A percentile compares a stretch with the other conserved stretches of the same genome.
These are phyloP conservation scores for Gypsophila paniculata DNA, from an alignment of 179 eudicot species.

Conservation along the genomic window DNA sequence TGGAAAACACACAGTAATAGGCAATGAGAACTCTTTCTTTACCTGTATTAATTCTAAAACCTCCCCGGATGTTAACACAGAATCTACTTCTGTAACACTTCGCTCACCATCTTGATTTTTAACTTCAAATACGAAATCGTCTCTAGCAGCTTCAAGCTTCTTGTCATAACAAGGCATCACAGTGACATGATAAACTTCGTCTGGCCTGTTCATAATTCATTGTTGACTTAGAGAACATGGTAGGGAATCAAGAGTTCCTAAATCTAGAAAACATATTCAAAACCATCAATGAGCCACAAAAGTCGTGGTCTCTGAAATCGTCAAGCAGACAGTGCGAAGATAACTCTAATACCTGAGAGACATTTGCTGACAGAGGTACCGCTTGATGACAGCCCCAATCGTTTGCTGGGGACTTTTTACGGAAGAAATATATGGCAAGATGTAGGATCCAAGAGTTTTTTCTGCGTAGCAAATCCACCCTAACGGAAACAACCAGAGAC, in stretches of 20 bases:
- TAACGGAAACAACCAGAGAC: conserved; percentile 26
- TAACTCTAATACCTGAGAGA: conserved; percentile 46
- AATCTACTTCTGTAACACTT: conserved; percentile 71
- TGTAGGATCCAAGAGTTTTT: conserved; percentile 89
- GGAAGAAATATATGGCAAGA: conserved; percentile 87
- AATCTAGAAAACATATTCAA: background rate
- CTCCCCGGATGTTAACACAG: conserved; percentile 95
- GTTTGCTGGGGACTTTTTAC: conserved; percentile 98
- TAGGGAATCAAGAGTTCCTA: conserved; percentile 15
- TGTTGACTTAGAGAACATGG: conserved; percentile 21
- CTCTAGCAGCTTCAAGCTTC: conserved; percentile 96
- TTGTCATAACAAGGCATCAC: conserved; percentile 99
- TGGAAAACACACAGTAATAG: background rate
- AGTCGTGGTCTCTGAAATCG: conserved; percentile 5
- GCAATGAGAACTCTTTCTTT: background rate
- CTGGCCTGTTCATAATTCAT: conserved; percentile 57
- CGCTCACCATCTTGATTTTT: conserved; percentile 32
- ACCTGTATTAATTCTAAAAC: conserved; percentile 86
- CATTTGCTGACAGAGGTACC: conserved; percentile 60
- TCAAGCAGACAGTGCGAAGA: background rate
- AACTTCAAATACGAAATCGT: conserved; percentile 71
- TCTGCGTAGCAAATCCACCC: conserved; percentile 99
- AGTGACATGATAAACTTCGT: conserved; percentile 91
- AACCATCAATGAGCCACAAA: background rate
- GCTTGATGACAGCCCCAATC: conserved; percentile 81